Conservation (phyloP, 108 stramenopile species). For the Discostella stelligeroides region DNA sequence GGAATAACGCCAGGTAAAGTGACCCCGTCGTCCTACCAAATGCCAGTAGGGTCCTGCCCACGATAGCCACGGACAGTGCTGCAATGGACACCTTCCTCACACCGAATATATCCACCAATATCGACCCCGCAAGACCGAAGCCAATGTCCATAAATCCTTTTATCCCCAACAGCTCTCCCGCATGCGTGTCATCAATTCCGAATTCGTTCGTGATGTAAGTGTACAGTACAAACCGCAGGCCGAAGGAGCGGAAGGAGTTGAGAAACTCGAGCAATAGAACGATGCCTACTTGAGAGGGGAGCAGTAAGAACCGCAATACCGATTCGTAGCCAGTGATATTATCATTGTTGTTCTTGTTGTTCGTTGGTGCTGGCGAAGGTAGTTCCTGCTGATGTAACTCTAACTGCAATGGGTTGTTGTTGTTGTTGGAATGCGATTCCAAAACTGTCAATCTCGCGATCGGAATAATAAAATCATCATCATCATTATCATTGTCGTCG, state of each 20-base stretch:
- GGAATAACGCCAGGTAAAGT: slow-evolving; percentile 17
- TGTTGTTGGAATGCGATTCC: too few species aligned
- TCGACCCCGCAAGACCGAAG: slow-evolving; percentile 22
- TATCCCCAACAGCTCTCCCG: slow-evolving; percentile 35
- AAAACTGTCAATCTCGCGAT: too few species aligned
- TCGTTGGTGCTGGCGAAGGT: too few species aligned
- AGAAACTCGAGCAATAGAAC: slow-evolving; percentile 32
- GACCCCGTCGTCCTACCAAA: slow-evolving; percentile 19
- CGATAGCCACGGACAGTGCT: slow-evolving; percentile 28
- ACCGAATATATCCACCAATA: slow-evolving; percentile 39
- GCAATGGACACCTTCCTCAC: slow-evolving; percentile 21
- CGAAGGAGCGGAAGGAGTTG: slow-evolving; percentile 47
- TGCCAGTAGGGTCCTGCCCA: slow-evolving; percentile 36
- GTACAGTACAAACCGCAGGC: slow-evolving; percentile 31
- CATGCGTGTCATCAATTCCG: slow-evolving; percentile 12
- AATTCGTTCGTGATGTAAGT: slow-evolving; percentile 50
- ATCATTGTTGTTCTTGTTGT: too few species aligned
- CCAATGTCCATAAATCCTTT: slow-evolving; percentile 36
- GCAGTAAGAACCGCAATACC: slow-evolving; percentile 18
- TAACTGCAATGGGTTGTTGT: too few species aligned
- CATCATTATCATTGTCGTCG: too few species aligned
- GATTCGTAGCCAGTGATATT: slow-evolving; percentile 12
- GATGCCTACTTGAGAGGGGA: slow-evolving; percentile 14
- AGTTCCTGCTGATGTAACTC: too few species aligned
- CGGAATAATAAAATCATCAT: too few species aligned